phyloP scores from a whole-genome alignment of 345 rosid genomes.

The Syzygium oleosum region DNA sequence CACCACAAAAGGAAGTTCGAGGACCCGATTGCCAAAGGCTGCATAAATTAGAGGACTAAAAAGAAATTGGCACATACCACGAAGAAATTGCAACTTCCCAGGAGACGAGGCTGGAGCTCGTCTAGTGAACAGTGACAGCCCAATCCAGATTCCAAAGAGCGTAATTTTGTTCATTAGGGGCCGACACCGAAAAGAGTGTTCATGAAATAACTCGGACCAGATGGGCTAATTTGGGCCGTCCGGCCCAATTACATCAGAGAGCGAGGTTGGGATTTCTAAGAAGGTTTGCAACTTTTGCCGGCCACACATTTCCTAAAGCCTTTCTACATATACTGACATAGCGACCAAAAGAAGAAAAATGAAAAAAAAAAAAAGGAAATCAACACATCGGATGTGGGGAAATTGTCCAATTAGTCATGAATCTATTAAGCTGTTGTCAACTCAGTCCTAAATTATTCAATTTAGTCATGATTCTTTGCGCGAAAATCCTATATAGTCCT shows the following conservation, averaged over 20 bases:
- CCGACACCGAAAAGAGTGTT: not conserved
- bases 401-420: not conserved
- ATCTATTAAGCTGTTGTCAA: too few species aligned
- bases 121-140: not conserved
- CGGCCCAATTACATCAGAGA: not conserved
- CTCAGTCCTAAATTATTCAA: too few species aligned
- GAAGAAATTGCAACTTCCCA: not conserved
- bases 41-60: not conserved
- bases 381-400: not conserved
- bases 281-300: not conserved
- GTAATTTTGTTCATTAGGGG: not conserved
- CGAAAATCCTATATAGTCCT: too few species aligned
- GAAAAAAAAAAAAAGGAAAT: not conserved
- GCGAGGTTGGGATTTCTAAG: not conserved
- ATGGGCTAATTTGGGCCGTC: not conserved
- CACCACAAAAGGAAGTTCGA: not conserved
- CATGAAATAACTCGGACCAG: not conserved
- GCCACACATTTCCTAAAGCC: not conserved
- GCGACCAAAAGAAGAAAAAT: not conserved
- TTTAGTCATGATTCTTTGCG: too few species aligned
- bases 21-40: not conserved
- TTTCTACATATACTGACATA: not conserved
- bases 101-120: not conserved
- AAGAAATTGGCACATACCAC: not conserved
- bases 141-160: rapidly evolving